A percentile compares a stretch with the other conserved stretches of the same genome.
phyloP scores from a whole-genome alignment of 352 stramenopile genomes.

The Discostella stelligera region DNA sequence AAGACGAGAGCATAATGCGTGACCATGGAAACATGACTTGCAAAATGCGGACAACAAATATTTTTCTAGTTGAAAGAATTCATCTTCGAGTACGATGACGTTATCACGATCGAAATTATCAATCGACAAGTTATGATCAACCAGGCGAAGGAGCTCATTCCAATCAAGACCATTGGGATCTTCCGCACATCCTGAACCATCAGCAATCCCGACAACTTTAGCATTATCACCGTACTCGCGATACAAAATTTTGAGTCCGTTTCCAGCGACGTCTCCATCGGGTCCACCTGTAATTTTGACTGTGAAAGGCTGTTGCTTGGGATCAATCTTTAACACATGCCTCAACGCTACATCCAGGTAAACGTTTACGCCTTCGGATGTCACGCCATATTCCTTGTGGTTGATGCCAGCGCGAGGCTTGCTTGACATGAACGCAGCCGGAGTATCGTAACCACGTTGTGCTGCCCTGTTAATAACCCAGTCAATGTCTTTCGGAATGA shows the following conservation, averaged over 20 bases:
- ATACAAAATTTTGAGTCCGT: constrained; percentile 96
- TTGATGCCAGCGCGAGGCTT: constrained; percentile 96
- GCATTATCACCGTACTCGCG: constrained; percentile 91
- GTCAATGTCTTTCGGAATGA: constrained; percentile 92
- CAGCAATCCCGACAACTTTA: constrained; percentile 91
- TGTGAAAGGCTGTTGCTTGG: constrained; percentile 88
- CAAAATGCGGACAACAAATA: no score
- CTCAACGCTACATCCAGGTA: constrained; percentile 93
- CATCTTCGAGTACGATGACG: no score
- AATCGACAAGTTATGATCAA: constrained; percentile 88
- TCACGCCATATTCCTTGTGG: constrained; percentile 98
- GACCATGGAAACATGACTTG: no score
- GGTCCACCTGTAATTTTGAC: constrained; percentile 96
- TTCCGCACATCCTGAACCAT: constrained; percentile 90
- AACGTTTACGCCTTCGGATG: constrained; percentile 94
- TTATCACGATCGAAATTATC: constrained; percentile 89
- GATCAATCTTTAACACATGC: constrained; percentile 87
- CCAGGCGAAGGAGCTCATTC: constrained; percentile 89
- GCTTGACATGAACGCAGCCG: constrained; percentile 94
- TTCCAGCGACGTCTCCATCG: constrained; percentile 96
- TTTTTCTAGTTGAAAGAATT: no score
- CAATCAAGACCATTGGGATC: constrained; percentile 92
- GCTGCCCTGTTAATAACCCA: constrained; percentile 93
- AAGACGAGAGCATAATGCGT: no score
- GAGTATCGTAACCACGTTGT: constrained; percentile 91